Evolutionary conservation across 768 basidiomycete species (phyloP), one percentile per base, ranked within the genome.

Genomic region (Leccinum sublutescens): DNA sequence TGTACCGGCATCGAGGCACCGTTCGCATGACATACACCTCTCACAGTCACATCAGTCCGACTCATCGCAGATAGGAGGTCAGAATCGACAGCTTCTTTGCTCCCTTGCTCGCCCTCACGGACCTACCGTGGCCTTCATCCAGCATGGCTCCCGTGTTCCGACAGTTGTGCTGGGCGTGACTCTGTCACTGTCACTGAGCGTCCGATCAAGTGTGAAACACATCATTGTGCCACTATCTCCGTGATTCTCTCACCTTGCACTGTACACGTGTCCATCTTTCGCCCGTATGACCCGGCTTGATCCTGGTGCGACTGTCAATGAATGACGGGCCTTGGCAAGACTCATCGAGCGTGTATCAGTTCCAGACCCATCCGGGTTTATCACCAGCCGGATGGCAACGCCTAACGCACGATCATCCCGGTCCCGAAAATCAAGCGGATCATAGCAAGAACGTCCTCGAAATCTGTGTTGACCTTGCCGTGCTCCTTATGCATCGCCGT

Each of bases 21-120:
- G 31, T 51, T 51, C 50, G 50, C 50, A 19, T 51, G 50, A 51
- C 50, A 33, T 19, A 19, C 6, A n/a, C 29, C 36, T 38, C 36
- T 15, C 25, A 43, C 15, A 54, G 17, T 54, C 52, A 33, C 33
- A 54, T 40, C 25, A 15, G 27, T 29, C 19, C 9, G 12, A 50
- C n/a, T n/a, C 56, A n/a, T n/a, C 56, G 23, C 45, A 56, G 45
- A 58, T 56, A 54, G 54, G 54, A 45, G 52, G 12, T 9, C 19
- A 9, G 7, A 14, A 29, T 33, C 51, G 21, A 52, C 52, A 43
- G 40, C n/a, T 33, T 21, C 38, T 43, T 54, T 36, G 31, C 25
- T 27, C 25, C 36, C 40, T 54, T 34, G 50, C 15, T 50, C 27
- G n/a, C 50, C 23, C 27, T 17, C 29, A 12, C 31, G 51, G 19